These are phyloP conservation scores for Colletotrichum salicis DNA, from an alignment of 2,329 filamentous ascomycete species.

Conservation along the genomic window DNA sequence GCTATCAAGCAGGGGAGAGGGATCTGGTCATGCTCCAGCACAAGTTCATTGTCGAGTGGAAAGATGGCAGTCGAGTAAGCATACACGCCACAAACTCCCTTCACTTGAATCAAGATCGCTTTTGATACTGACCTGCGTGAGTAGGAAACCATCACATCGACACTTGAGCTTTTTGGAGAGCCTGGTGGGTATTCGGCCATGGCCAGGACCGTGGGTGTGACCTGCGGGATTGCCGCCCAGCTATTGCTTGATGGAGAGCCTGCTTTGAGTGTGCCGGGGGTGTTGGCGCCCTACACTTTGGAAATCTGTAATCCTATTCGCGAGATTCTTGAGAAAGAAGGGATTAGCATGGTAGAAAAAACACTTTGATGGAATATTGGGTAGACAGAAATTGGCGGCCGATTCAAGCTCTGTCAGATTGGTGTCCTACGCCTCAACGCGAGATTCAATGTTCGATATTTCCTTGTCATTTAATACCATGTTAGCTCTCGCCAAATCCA, in stretches of 20 bases:
- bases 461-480: rapidly evolving
- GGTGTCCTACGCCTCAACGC: too few relatives aligned
- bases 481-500: conserved; percentile 15
- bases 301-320: conserved; percentile 79
- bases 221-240: conserved; percentile 77
- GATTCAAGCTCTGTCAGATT: background rate
- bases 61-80: conserved; percentile 62
- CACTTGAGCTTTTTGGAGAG: conserved; percentile 73
- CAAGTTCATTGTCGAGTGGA: conserved; percentile 75
- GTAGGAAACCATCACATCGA: conserved; percentile 64
- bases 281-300: conserved; percentile 80
- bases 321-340: conserved; percentile 80
- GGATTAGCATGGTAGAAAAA: conserved; percentile 79
- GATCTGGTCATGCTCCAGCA: conserved; percentile 71
- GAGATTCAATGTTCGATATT: background rate
- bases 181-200: conserved; percentile 75
- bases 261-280: conserved; percentile 75
- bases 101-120: background rate
- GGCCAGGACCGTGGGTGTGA: conserved; percentile 75
- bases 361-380: conserved; percentile 46
- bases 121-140: background rate
- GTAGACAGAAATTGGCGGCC: too few relatives aligned
- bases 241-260: conserved; percentile 74
- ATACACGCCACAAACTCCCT: too few relatives aligned
- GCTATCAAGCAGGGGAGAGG: conserved; percentile 74